Conservation (phyloP, 371 early-diverging fungal genomes). For the Mortierella sp. region DNA sequence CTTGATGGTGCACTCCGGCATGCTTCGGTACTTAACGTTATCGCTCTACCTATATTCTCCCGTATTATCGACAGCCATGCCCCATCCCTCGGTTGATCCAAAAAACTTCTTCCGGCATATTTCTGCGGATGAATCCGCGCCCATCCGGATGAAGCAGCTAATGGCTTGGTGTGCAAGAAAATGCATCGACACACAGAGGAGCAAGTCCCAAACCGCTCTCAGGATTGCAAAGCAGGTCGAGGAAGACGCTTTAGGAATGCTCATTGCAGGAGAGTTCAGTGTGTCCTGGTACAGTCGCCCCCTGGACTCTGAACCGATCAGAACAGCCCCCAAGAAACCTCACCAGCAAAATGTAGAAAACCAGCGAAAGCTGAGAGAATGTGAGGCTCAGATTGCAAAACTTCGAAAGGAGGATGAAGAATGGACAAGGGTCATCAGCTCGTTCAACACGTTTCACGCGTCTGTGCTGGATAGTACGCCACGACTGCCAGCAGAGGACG, state of each 20-base stretch:
- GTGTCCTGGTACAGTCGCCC: conserved; percentile 71
- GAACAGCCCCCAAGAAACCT: conserved; percentile 39
- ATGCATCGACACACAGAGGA: conserved; percentile 38
- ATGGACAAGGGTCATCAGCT: conserved; percentile 56
- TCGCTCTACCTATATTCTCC: not conserved
- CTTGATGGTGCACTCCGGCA: not conserved
- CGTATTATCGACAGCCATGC: conserved; percentile 58
- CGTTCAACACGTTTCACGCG: conserved; percentile 53
- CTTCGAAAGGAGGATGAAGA: conserved; percentile 57
- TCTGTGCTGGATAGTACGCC: conserved; percentile 39
- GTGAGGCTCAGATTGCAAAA: conserved; percentile 52
- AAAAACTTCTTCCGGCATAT: conserved; percentile 73
- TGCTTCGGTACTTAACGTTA: not conserved
- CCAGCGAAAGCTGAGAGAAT: conserved; percentile 48
- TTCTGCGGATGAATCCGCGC: conserved; percentile 74
- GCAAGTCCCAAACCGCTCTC: conserved; percentile 26
- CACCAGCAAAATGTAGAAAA: conserved; percentile 70
- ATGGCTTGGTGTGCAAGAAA: conserved; percentile 70
- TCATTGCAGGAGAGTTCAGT: conserved; percentile 57
- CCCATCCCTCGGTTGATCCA: conserved; percentile 67
- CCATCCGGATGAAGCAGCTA: conserved; percentile 75
- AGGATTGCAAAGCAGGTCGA: conserved; percentile 55
- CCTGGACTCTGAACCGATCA: conserved; percentile 25
- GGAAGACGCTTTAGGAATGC: conserved; percentile 60
- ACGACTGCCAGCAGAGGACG: conserved; percentile 29